phyloP scores from a whole-genome alignment of 306 rosid genomes.

The Quercus mongolica region DNA sequence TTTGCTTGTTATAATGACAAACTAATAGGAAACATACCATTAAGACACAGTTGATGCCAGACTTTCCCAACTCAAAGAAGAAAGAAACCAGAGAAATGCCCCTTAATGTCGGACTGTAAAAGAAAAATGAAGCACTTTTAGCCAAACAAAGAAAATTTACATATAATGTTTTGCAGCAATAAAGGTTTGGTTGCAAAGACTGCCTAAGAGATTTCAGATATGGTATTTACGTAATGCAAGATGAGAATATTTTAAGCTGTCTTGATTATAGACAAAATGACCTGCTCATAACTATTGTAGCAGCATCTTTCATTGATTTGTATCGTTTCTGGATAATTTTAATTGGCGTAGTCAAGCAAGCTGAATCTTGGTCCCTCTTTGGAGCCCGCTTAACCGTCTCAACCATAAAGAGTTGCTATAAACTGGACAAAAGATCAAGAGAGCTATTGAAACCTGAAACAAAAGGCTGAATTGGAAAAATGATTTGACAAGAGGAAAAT shows the following conservation, averaged over 20 bases:
- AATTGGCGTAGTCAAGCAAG: conserved; percentile 39
- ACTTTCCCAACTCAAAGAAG: conserved; percentile 80
- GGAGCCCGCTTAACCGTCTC: conserved; percentile 45
- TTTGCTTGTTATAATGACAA: neutral
- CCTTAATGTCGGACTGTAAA: conserved; percentile 66
- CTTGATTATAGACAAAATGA: neutral
- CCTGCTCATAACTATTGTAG: conserved; percentile 59
- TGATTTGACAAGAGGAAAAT: neutral
- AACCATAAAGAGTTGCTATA: conserved; percentile 57
- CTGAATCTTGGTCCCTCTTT: conserved; percentile 16
- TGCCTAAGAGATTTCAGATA: neutral
- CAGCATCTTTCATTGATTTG: conserved; percentile 58
- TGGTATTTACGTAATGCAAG: neutral
- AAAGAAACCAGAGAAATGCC: conserved; percentile 67
- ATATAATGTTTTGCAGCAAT: neutral
- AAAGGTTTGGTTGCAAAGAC: neutral
- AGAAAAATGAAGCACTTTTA: conserved; percentile 4
- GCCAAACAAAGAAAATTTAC: neutral
- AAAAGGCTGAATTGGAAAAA: neutral
- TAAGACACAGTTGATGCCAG: conserved; percentile 57
- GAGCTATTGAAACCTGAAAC: conserved; percentile 64
- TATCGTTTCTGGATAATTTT: conserved; percentile 43
- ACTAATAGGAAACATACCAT: conserved; percentile 40
- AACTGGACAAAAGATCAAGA: conserved; percentile 53
- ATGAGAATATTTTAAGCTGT: neutral